Percentiles rank a stretch among this genome's conserved stretches.
Evolutionary conservation across 176 grass and related monocot species (phyloP).

Genomic region (Chloris gayana): DNA sequence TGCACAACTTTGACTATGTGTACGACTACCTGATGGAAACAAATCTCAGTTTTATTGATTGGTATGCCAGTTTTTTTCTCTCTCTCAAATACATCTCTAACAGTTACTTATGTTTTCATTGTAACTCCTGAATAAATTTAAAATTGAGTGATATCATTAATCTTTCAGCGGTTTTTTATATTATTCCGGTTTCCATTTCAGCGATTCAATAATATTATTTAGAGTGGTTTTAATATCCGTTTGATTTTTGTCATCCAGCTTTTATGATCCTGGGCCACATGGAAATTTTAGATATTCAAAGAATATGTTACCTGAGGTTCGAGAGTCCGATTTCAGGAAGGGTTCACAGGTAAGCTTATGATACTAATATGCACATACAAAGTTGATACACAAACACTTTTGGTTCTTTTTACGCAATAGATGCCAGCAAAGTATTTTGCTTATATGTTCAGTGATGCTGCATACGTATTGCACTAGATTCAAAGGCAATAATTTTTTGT

Average conservation of each 20-base stretch:
- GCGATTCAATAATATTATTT: constrained; percentile 2
- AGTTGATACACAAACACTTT: background rate
- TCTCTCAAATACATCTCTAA: constrained; percentile 5
- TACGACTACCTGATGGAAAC: constrained; percentile 88
- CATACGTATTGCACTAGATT: background rate
- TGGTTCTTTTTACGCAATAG: background rate
- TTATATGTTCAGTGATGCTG: background rate
- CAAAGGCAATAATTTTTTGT: background rate
- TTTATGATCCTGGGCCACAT: constrained; percentile 96
- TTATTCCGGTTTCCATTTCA: background rate
- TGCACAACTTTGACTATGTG: constrained; percentile 91
- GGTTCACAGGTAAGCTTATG: constrained; percentile 84
- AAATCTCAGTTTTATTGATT: constrained; percentile 91
- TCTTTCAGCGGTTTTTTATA: background rate
- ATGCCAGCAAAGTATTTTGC: background rate
- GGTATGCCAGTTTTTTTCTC: constrained; percentile 49
- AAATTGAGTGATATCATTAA: background rate
- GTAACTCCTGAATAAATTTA: background rate
- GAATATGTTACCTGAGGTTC: constrained; percentile 85
- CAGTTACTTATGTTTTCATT: background rate
- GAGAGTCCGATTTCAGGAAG: constrained; percentile 81
- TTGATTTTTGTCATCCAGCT: constrained; percentile 50
- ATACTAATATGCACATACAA: background rate
- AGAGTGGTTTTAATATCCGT: background rate
- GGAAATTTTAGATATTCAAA: constrained; percentile 93